These are phyloP conservation scores for Camelina hispida DNA, from an alignment of 345 rosid genomes.

Conservation along the genomic window DNA sequence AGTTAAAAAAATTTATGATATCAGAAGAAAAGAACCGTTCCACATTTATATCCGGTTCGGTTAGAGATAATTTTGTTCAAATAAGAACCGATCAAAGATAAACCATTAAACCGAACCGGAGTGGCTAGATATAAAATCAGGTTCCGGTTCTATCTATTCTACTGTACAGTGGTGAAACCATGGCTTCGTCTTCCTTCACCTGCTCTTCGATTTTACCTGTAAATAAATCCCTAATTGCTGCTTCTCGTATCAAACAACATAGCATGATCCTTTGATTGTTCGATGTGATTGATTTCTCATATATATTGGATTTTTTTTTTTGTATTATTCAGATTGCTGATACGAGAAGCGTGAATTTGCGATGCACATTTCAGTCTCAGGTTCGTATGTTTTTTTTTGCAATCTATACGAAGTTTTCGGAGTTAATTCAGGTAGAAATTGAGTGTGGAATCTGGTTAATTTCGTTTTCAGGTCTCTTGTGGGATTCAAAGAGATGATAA, in stretches of 20 bases:
- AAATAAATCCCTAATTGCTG: slow-evolving; percentile 10
- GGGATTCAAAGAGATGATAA: slow-evolving; percentile 49
- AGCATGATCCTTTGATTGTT: neutral
- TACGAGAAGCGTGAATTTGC: slow-evolving; percentile 34
- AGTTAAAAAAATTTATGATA: no score
- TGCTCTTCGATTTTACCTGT: slow-evolving; percentile 43
- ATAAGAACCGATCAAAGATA: neutral
- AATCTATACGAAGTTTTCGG: neutral
- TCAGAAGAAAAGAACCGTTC: no score
- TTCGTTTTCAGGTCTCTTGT: slow-evolving; percentile 48
- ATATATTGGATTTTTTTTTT: slow-evolving; percentile 8
- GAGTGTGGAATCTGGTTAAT: neutral
- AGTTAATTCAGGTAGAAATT: neutral
- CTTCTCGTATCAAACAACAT: neutral
- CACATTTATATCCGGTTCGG: neutral
- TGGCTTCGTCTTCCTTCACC: slow-evolving; percentile 39
- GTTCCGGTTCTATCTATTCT: slow-evolving; percentile 32
- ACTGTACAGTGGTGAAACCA: no score
- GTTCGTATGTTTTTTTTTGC: slow-evolving; percentile 37
- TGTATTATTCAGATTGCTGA: slow-evolving; percentile 44
- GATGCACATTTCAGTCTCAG: slow-evolving; percentile 38
- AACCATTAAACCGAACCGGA: neutral
- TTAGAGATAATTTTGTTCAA: neutral
- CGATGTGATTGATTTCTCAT: neutral
- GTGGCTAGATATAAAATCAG: neutral